Evolutionary conservation across 208 protist species (phyloP), one percentile per base, ranked within the genome.

Genomic region (Trypanosoma brucei): DNA sequence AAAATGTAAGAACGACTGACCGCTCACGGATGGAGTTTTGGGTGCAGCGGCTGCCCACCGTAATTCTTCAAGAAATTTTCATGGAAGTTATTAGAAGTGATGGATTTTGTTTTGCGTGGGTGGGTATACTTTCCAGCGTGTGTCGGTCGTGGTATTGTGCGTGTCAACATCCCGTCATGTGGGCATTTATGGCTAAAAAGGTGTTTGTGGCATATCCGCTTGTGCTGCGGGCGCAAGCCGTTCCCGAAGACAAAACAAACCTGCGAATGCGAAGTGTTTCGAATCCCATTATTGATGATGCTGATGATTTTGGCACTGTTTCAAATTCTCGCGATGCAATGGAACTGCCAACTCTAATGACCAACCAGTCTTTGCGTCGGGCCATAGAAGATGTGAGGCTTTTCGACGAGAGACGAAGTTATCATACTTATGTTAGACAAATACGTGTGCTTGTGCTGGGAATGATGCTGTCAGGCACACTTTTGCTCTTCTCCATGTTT

Each of bases 161-260:
- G 8, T 86, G 78, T 49, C 78, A 81, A 48, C 76, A 90, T 61
- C 51, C 76, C 4, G 65, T 84, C 33, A 70, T 93, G 57, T 93
- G 86, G 83, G 76, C 79, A 62, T 79, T 77, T 59, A 76, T 86
- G 3, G 76, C 77, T 4, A 86, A 88, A 59, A 78, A 70, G 38
- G 72, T 74, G 37, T 90, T 88, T 70, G 83, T 90, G 3, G 81
- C 75, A 9, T 90, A 90, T 59, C 86, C 86, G n/a, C 75, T 93
- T 0, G 74, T 93, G 39, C 64, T 72, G 50, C 76, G 73, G 1
- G 59, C 90, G 35, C 50, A 65, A 5, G 68, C 51, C 33, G 75
- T 70, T 0, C 79, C 84, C 8, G 42, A 46, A 14, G 11, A 46
- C 42, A 46, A 22, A 22, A 22, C 22, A 22, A 22, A 22, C 22